Evolutionary conservation across 2,329 filamentous ascomycete species (phyloP), one percentile per base, ranked within the genome.

Genomic region (Huntiella bhutanensis): DNA sequence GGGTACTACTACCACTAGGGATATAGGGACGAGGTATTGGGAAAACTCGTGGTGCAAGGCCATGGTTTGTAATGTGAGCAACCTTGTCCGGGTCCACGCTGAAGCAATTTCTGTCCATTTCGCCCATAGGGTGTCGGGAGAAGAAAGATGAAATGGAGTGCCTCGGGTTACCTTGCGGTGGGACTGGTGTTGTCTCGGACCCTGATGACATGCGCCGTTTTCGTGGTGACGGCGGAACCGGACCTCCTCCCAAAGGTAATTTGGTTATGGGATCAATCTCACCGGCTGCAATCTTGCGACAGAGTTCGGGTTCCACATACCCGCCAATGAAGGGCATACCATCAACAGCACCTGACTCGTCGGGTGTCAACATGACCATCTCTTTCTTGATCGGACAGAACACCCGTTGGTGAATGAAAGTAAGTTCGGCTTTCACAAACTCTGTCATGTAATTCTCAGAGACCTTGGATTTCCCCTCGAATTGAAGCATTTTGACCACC

Each of bases 251-350:
- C 15, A 77, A 73, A 15, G 68, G 70, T 50, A 77, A 59, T 60
- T 95, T 96, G 1, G 86, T 92, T 53, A 88, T 91, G 2, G 91
- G 91, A 58, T 96, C 80, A 40, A 95, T 62, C 53, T 94, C 82
- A 33, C 91, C 91, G 34, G 59, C 65, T 17, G 91, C 85, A 49
- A 98, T 79, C 4, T 75, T 77, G 43, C 69, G 67, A 5, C 88
- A 86, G 49, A 83, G 60, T 42, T 77, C 67, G 1, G 78, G 64
- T 32, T 82, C 76, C 39, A 93, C 73, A 53, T 75, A 69, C 15
- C 70, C 66, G 28, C 91, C 92, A 52, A 98, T 84, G 55, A 81
- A 96, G 1, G 80, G 73, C 69, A 94, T 78, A 37, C 80, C 73
- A 7, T 77, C 73, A 1, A 78, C 65, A 17, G 77, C 72, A 16